Base-by-base conservation (phyloP, 305 asterid genomes). In the Striga hermonthica region DNA sequence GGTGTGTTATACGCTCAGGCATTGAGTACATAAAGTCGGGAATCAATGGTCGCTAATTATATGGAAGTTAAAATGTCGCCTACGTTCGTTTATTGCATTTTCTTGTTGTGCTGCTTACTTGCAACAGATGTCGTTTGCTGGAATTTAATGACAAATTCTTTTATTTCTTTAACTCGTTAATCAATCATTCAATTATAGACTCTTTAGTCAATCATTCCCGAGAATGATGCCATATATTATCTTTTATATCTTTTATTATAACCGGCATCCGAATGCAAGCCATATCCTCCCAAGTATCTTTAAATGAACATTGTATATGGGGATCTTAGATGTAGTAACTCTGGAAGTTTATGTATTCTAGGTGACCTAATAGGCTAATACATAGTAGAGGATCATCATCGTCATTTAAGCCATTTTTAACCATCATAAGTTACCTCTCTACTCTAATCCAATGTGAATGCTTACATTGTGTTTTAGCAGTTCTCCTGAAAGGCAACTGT, bases 31-130 rank as follows among this genome's bases (percentile, higher is more conserved):
- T 22, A 22, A 22, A 22, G 31, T 22, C 31, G 2, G 1, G 31
- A 22, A 22, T 22, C 1, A 22, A 3, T 15, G 53, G 37, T 63
- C 12, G 44, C 28, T n/a, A 36, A 11, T 6, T 60, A 34, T 9
- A 9, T 35, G 28, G 62, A 60, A 22, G 38, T 69, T 34, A 60
- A 71, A 45, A 47, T 38, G 44, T 56, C 41, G 14, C 13, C 39
- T 9, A 3, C 6, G 35, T 54, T 38, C 31, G 2, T 22, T 0
- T 22, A 16, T 22, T 54, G 7, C 12, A 54, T 4, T 9, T 43
- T 14, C 34, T 58, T 5, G 50, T 57, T 67, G 57, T 66, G 43
- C 22, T 57, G 28, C 13, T 13, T 22, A 31, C 40, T 53, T 44
- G 10, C 15, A 1, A 40, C 3, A 15, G 9, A 69, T 47, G 31